Conservation (phyloP, 257 asterid genomes). For the Primulina eburnea region DNA sequence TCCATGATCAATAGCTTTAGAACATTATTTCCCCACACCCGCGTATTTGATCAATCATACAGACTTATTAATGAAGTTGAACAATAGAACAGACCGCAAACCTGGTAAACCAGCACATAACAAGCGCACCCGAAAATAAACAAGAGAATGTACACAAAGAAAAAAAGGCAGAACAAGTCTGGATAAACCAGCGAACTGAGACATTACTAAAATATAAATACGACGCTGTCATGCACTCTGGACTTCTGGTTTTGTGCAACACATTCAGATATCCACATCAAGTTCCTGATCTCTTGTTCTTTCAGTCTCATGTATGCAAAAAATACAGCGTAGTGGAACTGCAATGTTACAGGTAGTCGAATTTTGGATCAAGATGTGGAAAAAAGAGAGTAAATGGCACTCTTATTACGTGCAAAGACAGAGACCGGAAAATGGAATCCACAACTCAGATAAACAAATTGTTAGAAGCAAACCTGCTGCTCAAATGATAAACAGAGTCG, state of each 20-base stretch:
- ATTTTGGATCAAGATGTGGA: neutral
- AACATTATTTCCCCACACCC: neutral
- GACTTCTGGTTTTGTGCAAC: slow-evolving; percentile 96
- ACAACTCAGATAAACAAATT: neutral
- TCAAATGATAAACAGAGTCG: slow-evolving; percentile 89
- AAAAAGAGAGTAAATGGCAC: neutral
- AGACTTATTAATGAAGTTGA: neutral
- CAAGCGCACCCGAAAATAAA: neutral
- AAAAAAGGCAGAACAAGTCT: neutral
- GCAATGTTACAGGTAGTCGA: slow-evolving; percentile 32
- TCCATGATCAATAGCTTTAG: neutral
- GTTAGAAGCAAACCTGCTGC: slow-evolving; percentile 69
- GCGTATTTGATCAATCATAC: neutral
- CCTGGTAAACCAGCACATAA: neutral
- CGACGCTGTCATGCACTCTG: slow-evolving; percentile 91
- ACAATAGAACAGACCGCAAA: neutral
- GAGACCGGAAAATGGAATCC: slow-evolving; percentile 1
- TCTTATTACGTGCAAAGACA: neutral
- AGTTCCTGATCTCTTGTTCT: slow-evolving; percentile 95
- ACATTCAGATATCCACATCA: slow-evolving; percentile 98
- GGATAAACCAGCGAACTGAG: neutral
- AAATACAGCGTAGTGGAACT: slow-evolving; percentile 88
- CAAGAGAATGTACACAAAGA: neutral
- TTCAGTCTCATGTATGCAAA: slow-evolving; percentile 87
- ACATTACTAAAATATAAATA: slow-evolving; percentile 63